A percentile compares a stretch with the other conserved stretches of the same genome.
Conservation (phyloP, 116 monocot genomes). For the Cymodocea nodosa region DNA sequence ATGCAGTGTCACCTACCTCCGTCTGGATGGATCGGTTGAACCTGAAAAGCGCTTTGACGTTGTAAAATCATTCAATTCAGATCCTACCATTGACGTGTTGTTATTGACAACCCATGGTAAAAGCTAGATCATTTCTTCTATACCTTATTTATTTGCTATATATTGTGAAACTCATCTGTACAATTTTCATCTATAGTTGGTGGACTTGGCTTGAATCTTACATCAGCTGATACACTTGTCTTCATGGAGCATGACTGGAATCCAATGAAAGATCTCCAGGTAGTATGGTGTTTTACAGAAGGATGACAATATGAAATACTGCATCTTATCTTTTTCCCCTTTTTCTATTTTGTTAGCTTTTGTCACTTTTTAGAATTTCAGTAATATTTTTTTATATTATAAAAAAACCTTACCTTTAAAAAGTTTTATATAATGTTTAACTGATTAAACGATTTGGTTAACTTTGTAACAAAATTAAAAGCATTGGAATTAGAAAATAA, state of each 20-base stretch:
- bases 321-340: too few relatives aligned
- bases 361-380: too few relatives aligned
- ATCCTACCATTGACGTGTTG: conserved; percentile 94
- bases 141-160: neutral
- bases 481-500: too few relatives aligned
- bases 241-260: conserved; percentile 99
- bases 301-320: too few relatives aligned
- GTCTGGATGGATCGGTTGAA: conserved; percentile 89
- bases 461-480: too few relatives aligned
- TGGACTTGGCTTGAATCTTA: conserved; percentile 92
- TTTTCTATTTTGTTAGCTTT: too few relatives aligned
- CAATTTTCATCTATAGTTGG: conserved; percentile 63
- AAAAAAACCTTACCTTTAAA: too few relatives aligned
- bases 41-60: conserved; percentile 86
- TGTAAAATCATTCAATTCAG: conserved; percentile 93
- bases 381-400: too few relatives aligned
- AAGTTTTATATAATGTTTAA: too few relatives aligned
- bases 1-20: conserved; percentile 75
- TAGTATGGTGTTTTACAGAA: conserved; percentile 6
- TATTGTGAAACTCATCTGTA: neutral
- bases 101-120: conserved; percentile 88
- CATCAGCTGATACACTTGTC: conserved; percentile 89
- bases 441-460: too few relatives aligned
- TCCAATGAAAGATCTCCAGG: conserved; percentile 98
- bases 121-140: conserved; percentile 6